A percentile compares a stretch with the other conserved stretches of the same genome.
phyloP scores from a whole-genome alignment of 2,329 filamentous ascomycete genomes.

The Aspergillus sp. region DNA sequence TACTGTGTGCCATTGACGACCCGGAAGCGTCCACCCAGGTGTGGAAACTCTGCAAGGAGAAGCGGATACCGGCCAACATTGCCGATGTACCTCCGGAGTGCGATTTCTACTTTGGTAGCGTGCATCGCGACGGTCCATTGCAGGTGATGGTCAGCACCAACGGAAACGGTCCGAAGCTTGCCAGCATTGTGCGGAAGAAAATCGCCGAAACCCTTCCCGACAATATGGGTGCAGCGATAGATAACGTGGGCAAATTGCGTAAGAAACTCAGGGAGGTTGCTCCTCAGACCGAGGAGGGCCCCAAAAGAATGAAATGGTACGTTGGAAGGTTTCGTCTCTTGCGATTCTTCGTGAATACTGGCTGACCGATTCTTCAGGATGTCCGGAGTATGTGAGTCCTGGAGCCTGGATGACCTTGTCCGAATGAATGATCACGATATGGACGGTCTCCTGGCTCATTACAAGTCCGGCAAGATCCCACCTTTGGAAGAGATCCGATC shows the following conservation, averaged over 20 bases:
- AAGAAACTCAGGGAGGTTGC: constrained; percentile 76
- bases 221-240: constrained; percentile 81
- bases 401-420: constrained; percentile 81
- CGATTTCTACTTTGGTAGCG: constrained; percentile 97
- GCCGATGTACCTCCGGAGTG: constrained; percentile 96
- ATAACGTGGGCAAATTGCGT: constrained; percentile 77
- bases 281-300: constrained; percentile 69
- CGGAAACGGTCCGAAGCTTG: constrained; percentile 88
- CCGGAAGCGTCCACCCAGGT: constrained; percentile 84
- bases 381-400: constrained; percentile 84
- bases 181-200: constrained; percentile 77
- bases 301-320: constrained; percentile 87
- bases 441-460: constrained; percentile 77
- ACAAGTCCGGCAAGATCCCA: constrained; percentile 48
- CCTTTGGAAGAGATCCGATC: constrained; percentile 35
- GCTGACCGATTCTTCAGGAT: constrained; percentile 60
- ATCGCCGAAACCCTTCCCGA: constrained; percentile 75
- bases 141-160: constrained; percentile 99
- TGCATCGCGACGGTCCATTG: constrained; percentile 89
- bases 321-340: constrained; percentile 25
- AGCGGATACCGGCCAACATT: constrained; percentile 85
- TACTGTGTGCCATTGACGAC: constrained; percentile 90
- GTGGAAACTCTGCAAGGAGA: constrained; percentile 90
- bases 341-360: background rate
- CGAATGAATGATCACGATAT: constrained; percentile 81